Percentiles rank a stretch among this genome's conserved stretches.
Evolutionary conservation across 1,139 yeast species (phyloP).

Genomic region (Yamadazyma diospyri): DNA sequence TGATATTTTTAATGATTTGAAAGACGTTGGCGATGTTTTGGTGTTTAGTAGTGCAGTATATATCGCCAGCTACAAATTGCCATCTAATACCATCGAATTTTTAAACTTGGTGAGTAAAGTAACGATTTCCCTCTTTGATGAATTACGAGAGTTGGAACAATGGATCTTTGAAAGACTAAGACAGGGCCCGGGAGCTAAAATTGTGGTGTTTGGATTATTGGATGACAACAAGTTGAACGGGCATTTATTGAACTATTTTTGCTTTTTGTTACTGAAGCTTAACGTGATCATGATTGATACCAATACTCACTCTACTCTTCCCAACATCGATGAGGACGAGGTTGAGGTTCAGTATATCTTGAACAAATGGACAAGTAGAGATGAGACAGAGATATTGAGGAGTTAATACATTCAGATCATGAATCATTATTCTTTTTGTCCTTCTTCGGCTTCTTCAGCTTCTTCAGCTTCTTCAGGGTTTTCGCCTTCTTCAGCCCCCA

Average conservation of each 20-base stretch:
- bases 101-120: slow-evolving; percentile 1
- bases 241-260: slow-evolving; percentile 4
- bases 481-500: slow-evolving; percentile 29
- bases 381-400: background rate
- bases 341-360: slow-evolving; percentile 3
- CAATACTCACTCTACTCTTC: background rate
- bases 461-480: slow-evolving; percentile 27
- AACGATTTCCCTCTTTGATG: slow-evolving; percentile 1
- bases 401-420: slow-evolving; percentile 4
- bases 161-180: slow-evolving; percentile 1
- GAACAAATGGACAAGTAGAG: slow-evolving; percentile 6
- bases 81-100: slow-evolving; percentile 1
- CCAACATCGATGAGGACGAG: slow-evolving; percentile 2
- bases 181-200: background rate
- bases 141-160: slow-evolving; percentile 5
- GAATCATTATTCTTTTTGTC: slow-evolving; percentile 11
- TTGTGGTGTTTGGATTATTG: slow-evolving; percentile 1
- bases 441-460: slow-evolving; percentile 20
- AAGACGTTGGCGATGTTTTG: slow-evolving; percentile 6
- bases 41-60: slow-evolving; percentile 7
- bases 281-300: background rate
- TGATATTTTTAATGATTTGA: slow-evolving; percentile 1
- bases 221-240: slow-evolving; percentile 1
- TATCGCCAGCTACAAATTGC: background rate
- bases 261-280: slow-evolving; percentile 5